These are phyloP conservation scores for Monosporascus ibericus DNA, from an alignment of 2,329 filamentous ascomycete genomes.

Conservation along the genomic window DNA sequence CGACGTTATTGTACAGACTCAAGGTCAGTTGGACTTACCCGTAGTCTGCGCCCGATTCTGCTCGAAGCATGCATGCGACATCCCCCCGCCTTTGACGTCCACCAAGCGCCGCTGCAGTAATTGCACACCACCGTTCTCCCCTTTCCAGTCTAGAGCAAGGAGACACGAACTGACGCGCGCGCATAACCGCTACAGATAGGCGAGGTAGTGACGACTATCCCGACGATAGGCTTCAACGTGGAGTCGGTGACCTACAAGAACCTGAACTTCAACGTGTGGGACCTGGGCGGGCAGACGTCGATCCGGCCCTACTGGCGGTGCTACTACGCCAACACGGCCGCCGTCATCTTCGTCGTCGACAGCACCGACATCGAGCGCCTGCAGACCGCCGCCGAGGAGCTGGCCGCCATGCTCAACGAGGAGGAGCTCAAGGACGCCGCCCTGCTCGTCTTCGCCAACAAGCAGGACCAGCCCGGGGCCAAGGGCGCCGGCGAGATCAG, in stretches of 20 bases:
- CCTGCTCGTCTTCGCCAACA: conserved; percentile 94
- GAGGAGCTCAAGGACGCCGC: conserved; percentile 92
- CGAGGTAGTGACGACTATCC: conserved; percentile 97
- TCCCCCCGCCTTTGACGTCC: background rate
- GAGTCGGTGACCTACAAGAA: conserved; percentile 98
- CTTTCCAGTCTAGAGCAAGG: background rate
- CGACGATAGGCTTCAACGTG: conserved; percentile 98
- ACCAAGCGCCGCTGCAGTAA: too few species aligned
- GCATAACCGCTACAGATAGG: conserved; percentile 61
- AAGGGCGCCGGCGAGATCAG: conserved; percentile 96
- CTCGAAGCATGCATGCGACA: background rate
- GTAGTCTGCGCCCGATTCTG: background rate
- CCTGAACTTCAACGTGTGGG: conserved; percentile 98
- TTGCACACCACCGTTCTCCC: background rate
- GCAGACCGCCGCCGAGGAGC: conserved; percentile 85
- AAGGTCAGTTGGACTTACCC: conserved; percentile 57
- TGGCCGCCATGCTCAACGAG: conserved; percentile 93
- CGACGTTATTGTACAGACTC: conserved; percentile 88
- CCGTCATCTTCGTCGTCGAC: conserved; percentile 97
- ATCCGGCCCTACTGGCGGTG: conserved; percentile 99
- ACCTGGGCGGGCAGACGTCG: conserved; percentile 95
- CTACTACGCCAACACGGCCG: conserved; percentile 98
- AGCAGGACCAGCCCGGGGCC: conserved; percentile 95
- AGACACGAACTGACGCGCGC: conserved; percentile 1
- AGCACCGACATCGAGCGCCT: conserved; percentile 95